A percentile compares a stretch with the other conserved stretches of the same genome.
Evolutionary conservation across 768 basidiomycete genomes (phyloP).

Genomic region (Saitozyma sp.): DNA sequence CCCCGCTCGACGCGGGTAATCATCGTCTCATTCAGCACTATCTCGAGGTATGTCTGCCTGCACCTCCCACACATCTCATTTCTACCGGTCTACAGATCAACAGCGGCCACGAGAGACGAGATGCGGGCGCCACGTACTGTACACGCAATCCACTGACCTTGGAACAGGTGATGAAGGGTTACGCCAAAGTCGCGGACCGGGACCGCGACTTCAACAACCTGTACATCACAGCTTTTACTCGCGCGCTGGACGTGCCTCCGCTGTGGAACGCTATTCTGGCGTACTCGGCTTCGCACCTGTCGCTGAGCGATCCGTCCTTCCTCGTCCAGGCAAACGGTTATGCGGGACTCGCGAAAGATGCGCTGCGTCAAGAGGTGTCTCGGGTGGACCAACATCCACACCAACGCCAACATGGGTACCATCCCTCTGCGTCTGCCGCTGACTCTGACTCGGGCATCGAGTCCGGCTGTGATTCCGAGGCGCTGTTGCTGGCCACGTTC

Average conservation of each 20-base stretch:
- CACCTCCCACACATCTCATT: not conserved
- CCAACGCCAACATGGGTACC: not conserved
- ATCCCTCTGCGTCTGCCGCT: not conserved
- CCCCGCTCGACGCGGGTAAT: not conserved
- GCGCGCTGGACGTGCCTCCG: conserved; percentile 3
- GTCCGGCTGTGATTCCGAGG: not conserved
- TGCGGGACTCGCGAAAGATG: not conserved
- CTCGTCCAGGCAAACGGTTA: not conserved
- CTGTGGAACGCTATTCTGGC: conserved; percentile 7
- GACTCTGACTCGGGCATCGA: too few species aligned
- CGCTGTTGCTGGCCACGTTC: not conserved
- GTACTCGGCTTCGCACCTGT: conserved; percentile 8
- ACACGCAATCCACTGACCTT: too few species aligned
- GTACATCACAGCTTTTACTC: conserved; percentile 7
- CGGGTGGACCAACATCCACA: not conserved
- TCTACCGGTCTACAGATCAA: too few species aligned
- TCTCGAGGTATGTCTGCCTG: not conserved
- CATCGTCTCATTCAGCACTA: not conserved
- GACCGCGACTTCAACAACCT: conserved; percentile 8
- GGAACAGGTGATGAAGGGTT: conserved; percentile 9
- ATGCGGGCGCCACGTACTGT: too few species aligned
- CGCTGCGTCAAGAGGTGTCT: not conserved
- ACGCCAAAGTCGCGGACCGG: conserved; percentile 8
- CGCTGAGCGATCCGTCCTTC: not conserved
- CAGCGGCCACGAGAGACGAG: too few species aligned